These are phyloP conservation scores for Monotropa hypopitys DNA, from an alignment of 179 eudicot genomes.

Conservation along the genomic window DNA sequence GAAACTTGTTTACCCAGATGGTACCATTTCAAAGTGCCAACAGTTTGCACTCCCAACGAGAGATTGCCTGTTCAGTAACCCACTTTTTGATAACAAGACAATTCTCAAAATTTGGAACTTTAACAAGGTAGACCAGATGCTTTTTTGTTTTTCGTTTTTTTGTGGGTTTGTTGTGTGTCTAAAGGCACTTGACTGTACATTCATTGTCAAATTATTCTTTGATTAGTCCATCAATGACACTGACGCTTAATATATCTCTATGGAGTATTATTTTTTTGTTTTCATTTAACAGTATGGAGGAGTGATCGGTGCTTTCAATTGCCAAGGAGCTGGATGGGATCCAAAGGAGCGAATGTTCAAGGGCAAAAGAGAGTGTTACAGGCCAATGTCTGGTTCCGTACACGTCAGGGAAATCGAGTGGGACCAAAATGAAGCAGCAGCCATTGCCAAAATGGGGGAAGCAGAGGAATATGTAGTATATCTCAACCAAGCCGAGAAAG, in stretches of 20 bases:
- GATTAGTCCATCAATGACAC: background rate
- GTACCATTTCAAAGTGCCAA: conserved; percentile 46
- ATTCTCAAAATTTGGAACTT: conserved; percentile 60
- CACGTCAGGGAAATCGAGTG: conserved; percentile 44
- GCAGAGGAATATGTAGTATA: conserved; percentile 51
- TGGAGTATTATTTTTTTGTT: too few relatives aligned
- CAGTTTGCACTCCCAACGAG: conserved; percentile 56
- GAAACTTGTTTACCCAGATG: conserved; percentile 43
- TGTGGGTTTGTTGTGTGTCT: background rate
- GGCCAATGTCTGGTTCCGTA: conserved; percentile 25
- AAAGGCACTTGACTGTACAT: too few relatives aligned
- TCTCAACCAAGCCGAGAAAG: conserved; percentile 26
- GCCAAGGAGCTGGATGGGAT: conserved; percentile 73
- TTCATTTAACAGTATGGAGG: conserved; percentile 33
- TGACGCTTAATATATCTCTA: too few relatives aligned
- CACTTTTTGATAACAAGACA: conserved; percentile 35
- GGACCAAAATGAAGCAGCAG: conserved; percentile 33
- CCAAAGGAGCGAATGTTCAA: conserved; percentile 36
- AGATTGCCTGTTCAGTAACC: conserved; percentile 48
- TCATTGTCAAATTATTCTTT: too few relatives aligned
- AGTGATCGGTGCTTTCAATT: conserved; percentile 53
- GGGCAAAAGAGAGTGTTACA: conserved; percentile 46
- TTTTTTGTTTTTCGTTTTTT: background rate
- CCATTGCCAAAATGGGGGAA: conserved; percentile 17
- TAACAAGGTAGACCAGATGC: too few relatives aligned